phyloP scores from a whole-genome alignment of 2,329 filamentous ascomycete species.

The Curvularia hawaiiensis region DNA sequence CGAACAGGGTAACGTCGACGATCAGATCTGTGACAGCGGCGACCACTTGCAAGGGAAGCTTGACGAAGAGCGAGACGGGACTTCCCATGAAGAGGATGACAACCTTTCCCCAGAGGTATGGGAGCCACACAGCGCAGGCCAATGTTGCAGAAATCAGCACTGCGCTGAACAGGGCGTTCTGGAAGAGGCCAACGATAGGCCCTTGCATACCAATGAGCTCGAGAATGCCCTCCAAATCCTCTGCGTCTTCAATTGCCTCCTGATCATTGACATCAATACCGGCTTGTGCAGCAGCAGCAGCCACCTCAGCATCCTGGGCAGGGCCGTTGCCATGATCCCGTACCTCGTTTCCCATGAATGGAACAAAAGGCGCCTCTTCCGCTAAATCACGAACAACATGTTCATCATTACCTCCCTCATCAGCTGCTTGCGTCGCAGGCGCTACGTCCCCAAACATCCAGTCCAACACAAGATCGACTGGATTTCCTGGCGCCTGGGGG shows the following conservation, averaged over 20 bases:
- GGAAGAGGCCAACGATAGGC: slow-evolving; percentile 84
- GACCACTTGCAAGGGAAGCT: slow-evolving; percentile 72
- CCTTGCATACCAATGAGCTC: slow-evolving; percentile 97
- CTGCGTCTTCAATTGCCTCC: slow-evolving; percentile 78
- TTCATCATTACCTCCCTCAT: slow-evolving; percentile 58
- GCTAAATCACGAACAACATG: slow-evolving; percentile 64
- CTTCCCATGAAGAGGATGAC: slow-evolving; percentile 80
- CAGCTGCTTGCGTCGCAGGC: slow-evolving; percentile 30
- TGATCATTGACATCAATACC: slow-evolving; percentile 71
- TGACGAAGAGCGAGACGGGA: slow-evolving; percentile 69
- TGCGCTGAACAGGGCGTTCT: slow-evolving; percentile 93
- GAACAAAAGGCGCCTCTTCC: slow-evolving; percentile 65
- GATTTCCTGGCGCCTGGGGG: slow-evolving; percentile 18
- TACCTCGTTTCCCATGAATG: slow-evolving; percentile 52
- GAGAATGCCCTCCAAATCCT: slow-evolving; percentile 95
- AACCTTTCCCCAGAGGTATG: slow-evolving; percentile 89
- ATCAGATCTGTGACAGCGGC: slow-evolving; percentile 78
- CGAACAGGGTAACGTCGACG: slow-evolving; percentile 74
- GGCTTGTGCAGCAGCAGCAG: slow-evolving; percentile 68
- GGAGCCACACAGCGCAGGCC: slow-evolving; percentile 83
- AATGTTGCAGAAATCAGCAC: slow-evolving; percentile 86
- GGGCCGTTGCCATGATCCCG: slow-evolving; percentile 33
- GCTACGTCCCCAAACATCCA: slow-evolving; percentile 57
- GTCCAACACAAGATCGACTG: slow-evolving; percentile 46
- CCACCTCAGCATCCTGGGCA: slow-evolving; percentile 61